These are phyloP conservation scores for Tarenaya hassleriana DNA, from an alignment of 345 rosid species.

Conservation along the genomic window DNA sequence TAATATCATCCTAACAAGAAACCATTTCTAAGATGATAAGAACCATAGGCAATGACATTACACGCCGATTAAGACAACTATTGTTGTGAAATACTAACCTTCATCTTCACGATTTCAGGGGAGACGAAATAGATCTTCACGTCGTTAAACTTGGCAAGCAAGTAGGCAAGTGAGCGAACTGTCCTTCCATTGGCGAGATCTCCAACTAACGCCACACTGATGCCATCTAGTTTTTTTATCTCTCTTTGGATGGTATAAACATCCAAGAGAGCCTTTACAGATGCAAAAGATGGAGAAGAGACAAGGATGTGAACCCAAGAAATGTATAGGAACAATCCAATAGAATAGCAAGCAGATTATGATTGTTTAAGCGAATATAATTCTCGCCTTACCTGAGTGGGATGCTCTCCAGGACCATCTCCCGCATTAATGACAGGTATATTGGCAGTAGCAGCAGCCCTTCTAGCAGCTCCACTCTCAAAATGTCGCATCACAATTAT, in stretches of 20 bases:
- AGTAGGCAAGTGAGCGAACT: conserved; percentile 85
- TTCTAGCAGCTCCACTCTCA: conserved; percentile 92
- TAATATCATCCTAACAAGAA: conserved; percentile 76
- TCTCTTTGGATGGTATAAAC: conserved; percentile 87
- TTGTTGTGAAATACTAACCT: conserved; percentile 39
- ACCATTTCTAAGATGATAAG: background rate
- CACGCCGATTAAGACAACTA: background rate
- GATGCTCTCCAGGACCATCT: conserved; percentile 99
- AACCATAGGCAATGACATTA: background rate
- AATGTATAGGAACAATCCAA: background rate
- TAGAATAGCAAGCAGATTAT: background rate
- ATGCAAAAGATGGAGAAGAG: background rate
- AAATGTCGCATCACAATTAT: conserved; percentile 94
- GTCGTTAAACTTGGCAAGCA: conserved; percentile 75
- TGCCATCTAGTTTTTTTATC: conserved; percentile 81
- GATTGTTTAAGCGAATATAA: background rate
- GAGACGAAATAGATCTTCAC: conserved; percentile 88
- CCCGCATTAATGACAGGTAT: conserved; percentile 95
- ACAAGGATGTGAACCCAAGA: background rate
- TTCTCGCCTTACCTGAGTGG: conserved; percentile 59
- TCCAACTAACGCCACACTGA: conserved; percentile 84
- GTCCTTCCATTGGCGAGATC: conserved; percentile 98
- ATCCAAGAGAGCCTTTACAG: conserved; percentile 76
- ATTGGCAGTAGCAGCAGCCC: conserved; percentile 75
- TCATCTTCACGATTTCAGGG: conserved; percentile 90